A percentile compares a stretch with the other conserved stretches of the same genome.
These are phyloP conservation scores for Tetrastigma voinierianum DNA, from an alignment of 164 flowering plant genomes.

Conservation along the genomic window DNA sequence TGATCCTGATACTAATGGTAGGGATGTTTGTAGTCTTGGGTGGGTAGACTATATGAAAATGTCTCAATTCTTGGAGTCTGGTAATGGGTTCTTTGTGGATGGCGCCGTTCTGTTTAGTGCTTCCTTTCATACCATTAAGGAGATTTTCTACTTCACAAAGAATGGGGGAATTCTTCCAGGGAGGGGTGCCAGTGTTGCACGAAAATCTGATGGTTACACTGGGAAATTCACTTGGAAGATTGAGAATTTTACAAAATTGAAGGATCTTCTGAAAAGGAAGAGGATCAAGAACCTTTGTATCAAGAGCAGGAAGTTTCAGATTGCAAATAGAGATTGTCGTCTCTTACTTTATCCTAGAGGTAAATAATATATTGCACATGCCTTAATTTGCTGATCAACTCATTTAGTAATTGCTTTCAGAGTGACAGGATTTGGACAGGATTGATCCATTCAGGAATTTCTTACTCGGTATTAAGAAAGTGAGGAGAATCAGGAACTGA, in stretches of 20 bases:
- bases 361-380: constrained; percentile 13
- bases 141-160: constrained; percentile 72
- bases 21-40: constrained; percentile 91
- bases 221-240: constrained; percentile 95
- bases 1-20: constrained; percentile 86
- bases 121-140: constrained; percentile 91
- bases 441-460: too few species aligned
- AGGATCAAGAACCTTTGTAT: constrained; percentile 94
- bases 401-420: too few species aligned
- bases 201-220: constrained; percentile 84
- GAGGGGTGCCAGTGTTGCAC: constrained; percentile 49
- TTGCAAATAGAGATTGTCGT: constrained; percentile 94
- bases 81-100: constrained; percentile 77
- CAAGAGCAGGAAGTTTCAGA: constrained; percentile 95
- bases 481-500: too few species aligned
- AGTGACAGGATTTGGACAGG: too few species aligned
- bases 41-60: constrained; percentile 99
- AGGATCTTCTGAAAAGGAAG: constrained; percentile 93
- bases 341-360: constrained; percentile 98
- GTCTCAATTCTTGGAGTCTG: constrained; percentile 68
- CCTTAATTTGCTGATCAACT: too few species aligned
- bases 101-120: constrained; percentile 89
- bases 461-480: too few species aligned
- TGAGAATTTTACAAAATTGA: constrained; percentile 85
- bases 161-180: constrained; percentile 58